Evolutionary conservation across 306 rosid genomes (phyloP), one percentile per base, ranked within the genome.

Genomic region (Fagus sylvatica): DNA sequence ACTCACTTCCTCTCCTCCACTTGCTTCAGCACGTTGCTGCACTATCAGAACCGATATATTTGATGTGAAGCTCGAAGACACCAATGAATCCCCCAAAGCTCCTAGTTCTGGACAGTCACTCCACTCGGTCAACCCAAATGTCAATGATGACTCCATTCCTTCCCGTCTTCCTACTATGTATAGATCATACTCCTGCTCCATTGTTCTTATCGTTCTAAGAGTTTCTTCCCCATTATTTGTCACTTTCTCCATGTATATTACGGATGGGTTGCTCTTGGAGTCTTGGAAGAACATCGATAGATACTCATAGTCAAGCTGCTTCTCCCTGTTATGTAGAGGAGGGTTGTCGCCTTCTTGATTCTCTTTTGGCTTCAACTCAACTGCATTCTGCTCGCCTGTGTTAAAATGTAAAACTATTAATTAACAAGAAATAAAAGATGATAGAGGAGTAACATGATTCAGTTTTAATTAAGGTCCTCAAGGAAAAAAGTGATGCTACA

Each of bases 101-200:
- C 90, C 90, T 11, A 87, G 32, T 36, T 86, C 90, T 6, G 87
- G 84, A 2, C 37, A 60, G 57, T 84, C 85, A 6, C 80, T 75
- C 80, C 82, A 83, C 19, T 86, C 87, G n/a, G 69, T 75, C 9
- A 81, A 28, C 5, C 83, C 83, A 0, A 84, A 60, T 6, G 78
- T 79, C 0, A 62, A 62, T 8, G 78, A 69, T 1, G 84, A 73
- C 67, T 13, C 28, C 28, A 33, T 76, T 28, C 87, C 85, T 69
- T 48, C 55, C 10, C 86, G 69, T 51, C 76, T 75, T 60, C 90
- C 87, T 2, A 83, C 80, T 8, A 86, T 53, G 70, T 71, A 86
- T 11, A 83, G 32, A 15, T 68, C 78, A 15, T 74, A 86, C 11
- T 65, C 62, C 1, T 54, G 32, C 8, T 86, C 80, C 81, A 72